Conservation (phyloP, 164 flowering plant species). For the Nelumbo lutea region DNA sequence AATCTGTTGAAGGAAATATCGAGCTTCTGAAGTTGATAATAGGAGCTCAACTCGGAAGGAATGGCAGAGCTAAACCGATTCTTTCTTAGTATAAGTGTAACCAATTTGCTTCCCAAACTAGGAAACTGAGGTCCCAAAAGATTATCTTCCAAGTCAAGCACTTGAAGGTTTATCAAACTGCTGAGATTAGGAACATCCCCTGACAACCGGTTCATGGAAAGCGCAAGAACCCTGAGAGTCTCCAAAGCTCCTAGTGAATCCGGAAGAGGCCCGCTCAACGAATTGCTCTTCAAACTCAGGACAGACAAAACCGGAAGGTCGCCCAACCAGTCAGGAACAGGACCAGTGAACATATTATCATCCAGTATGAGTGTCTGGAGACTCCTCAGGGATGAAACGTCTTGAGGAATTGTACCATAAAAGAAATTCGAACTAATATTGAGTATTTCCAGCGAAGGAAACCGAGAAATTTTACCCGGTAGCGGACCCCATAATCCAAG, state of each 20-base stretch:
- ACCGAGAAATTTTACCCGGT: slow-evolving; percentile 51
- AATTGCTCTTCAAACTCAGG: slow-evolving; percentile 72
- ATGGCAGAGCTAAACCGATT: slow-evolving; percentile 72
- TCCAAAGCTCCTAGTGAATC: slow-evolving; percentile 45
- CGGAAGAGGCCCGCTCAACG: slow-evolving; percentile 60
- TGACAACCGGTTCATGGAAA: slow-evolving; percentile 59
- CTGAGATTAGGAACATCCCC: slow-evolving; percentile 85
- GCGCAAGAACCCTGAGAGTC: slow-evolving; percentile 61
- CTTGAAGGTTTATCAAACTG: slow-evolving; percentile 78
- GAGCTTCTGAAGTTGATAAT: slow-evolving; percentile 56
- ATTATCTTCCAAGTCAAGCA: slow-evolving; percentile 74
- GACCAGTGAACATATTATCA: slow-evolving; percentile 62
- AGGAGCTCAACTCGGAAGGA: slow-evolving; percentile 54
- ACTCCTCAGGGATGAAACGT: slow-evolving; percentile 39
- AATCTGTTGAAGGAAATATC: slow-evolving; percentile 80
- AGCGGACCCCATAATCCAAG: slow-evolving; percentile 90
- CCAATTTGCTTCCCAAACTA: slow-evolving; percentile 48
- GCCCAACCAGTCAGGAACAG: slow-evolving; percentile 53
- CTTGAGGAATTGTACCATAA: slow-evolving; percentile 54
- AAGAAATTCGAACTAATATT: slow-evolving; percentile 81
- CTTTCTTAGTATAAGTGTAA: slow-evolving; percentile 52
- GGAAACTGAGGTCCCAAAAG: slow-evolving; percentile 77
- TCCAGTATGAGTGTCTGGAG: slow-evolving; percentile 82
- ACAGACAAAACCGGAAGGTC: slow-evolving; percentile 53
- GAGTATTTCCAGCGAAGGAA: slow-evolving; percentile 76